Conservation (phyloP, 2,329 filamentous ascomycete genomes). For the Calonectria pseudoreteaudii region DNA sequence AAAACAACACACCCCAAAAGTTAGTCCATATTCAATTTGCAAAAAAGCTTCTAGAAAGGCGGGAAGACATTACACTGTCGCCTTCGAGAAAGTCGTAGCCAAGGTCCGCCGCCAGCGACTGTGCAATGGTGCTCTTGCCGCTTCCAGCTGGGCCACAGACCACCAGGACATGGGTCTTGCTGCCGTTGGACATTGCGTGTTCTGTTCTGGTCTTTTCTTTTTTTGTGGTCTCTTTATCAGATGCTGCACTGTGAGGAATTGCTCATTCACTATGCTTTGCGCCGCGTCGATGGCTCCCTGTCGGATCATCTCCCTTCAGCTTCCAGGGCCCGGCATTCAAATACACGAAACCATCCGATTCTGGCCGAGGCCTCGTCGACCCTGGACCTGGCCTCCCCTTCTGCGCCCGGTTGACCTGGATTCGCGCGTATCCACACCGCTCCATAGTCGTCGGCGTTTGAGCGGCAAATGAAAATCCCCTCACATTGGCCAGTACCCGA, state of each 20-base stretch:
- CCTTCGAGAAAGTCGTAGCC: slow-evolving; percentile 5
- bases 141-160: slow-evolving; percentile 2
- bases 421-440: background rate
- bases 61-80: background rate
- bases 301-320: background rate
- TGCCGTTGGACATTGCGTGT: background rate
- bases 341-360: slow-evolving; percentile 1
- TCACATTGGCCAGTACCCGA: slow-evolving; percentile 1
- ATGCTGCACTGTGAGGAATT: background rate
- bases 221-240: background rate
- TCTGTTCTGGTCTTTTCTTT: background rate
- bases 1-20: background rate
- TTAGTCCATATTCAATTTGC: background rate
- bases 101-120: background rate
- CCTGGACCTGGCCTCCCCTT: background rate
- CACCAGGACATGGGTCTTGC: background rate
- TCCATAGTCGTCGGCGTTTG: slow-evolving; percentile 5
- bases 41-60: no score
- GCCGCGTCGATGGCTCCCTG: background rate
- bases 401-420: background rate
- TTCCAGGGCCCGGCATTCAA: slow-evolving; percentile 3
- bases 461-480: slow-evolving; percentile 9
- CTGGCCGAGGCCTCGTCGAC: background rate
- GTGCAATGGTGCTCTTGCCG: slow-evolving; percentile 1
- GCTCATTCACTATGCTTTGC: background rate